phyloP scores from a whole-genome alignment of 108 stramenopile species.

The Fistulifera pelliculosa region DNA sequence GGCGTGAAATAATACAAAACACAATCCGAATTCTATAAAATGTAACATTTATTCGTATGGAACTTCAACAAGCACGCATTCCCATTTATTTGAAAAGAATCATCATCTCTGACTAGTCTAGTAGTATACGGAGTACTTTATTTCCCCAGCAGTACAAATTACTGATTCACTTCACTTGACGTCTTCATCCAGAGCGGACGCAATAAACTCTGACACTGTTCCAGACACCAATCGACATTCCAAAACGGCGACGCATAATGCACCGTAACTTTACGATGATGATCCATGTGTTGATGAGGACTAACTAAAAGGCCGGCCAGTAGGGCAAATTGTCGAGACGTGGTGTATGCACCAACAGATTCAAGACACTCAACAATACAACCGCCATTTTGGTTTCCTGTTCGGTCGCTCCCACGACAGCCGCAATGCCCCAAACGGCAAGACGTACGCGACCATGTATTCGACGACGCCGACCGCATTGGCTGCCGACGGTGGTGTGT shows the following conservation, averaged over 20 bases:
- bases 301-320: conserved; percentile 18
- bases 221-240: conserved; percentile 24
- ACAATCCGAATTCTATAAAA: no score
- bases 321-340: conserved; percentile 12
- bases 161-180: no score
- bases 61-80: no score
- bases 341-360: conserved; percentile 33
- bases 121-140: no score
- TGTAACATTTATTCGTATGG: no score
- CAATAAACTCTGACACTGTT: no score
- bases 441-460: conserved; percentile 24
- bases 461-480: conserved; percentile 25
- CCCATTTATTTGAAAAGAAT: no score
- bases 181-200: no score
- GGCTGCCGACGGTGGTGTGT: conserved; percentile 14
- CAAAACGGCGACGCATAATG: conserved; percentile 34
- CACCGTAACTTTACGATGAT: conserved; percentile 23
- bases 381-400: background rate
- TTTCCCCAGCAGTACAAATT: no score
- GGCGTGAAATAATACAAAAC: no score
- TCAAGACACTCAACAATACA: conserved; percentile 11
- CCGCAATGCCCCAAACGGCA: conserved; percentile 21
- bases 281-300: conserved; percentile 27
- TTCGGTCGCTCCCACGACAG: conserved; percentile 3
- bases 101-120: no score